Evolutionary conservation across 805 yeast species (phyloP), one percentile per base, ranked within the genome.

Genomic region (Tetrapisispora pingtungensis): DNA sequence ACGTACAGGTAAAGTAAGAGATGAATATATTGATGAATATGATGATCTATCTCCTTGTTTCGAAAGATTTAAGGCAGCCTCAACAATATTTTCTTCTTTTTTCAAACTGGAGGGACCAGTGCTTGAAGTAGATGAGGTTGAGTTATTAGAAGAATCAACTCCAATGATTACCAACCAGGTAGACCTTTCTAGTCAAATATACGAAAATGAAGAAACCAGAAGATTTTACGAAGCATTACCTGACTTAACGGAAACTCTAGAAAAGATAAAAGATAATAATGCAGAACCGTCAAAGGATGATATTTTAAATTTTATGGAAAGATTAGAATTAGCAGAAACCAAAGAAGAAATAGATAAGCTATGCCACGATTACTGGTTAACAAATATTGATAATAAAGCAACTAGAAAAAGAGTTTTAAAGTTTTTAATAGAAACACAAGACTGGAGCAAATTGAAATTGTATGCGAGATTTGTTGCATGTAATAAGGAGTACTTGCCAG

Each of bases 381-480:
- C 61, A n/a, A 63, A 62, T 8, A 61, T 86, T 20, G 75, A 81
- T 56, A 84, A 84, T 55, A 85, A 81, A 58, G 88, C 93, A 0
- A 78, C 94, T 0, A 73, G 71, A 40, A 74, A 77, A 49, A 68
- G 86, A 50, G 56, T 88, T 7, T 55, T 76, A 40, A 74, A 72
- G 42, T 77, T 77, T 55, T 73, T 85, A 44, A 62, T 70, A 6
- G 76, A 74, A 19, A 65, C 72, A 39, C 60, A 67, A 37, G 74
- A 75, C 46, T 57, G 74, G 51, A 65, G 70, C 31, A 70, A 68
- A 48, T 62, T 73, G 26, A 71, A 66, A 46, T 67, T 73, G 38
- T 81, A 75, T 59, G 76, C 84, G 0, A 70, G 94, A 43, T 83
- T 88, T 57, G 62, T 87, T 24, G 81, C 81, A n/a, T 71, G 78